Percentiles rank a stretch among this genome's conserved stretches.
These are phyloP conservation scores for Alternaria panax DNA, from an alignment of 2,329 filamentous ascomycete genomes.

Conservation along the genomic window DNA sequence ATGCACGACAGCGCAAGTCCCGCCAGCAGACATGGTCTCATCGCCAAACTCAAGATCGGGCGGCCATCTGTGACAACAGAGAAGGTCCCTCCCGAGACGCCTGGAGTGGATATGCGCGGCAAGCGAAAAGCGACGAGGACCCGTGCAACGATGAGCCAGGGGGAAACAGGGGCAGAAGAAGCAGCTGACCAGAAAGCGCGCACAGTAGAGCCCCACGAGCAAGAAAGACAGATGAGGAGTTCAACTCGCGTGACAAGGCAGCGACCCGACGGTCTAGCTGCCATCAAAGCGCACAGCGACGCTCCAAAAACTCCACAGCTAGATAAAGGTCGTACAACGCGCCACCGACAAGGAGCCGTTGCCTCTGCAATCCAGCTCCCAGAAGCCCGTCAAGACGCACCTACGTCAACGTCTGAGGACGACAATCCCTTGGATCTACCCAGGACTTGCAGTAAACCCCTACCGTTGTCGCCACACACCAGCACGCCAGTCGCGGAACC, in stretches of 20 bases:
- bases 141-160: neutral
- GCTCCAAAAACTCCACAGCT: neutral
- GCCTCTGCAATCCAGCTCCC: neutral
- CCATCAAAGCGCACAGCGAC: no score
- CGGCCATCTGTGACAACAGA: neutral
- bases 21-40: neutral
- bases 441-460: neutral
- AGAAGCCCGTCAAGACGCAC: neutral
- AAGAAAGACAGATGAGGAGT: neutral
- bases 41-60: neutral
- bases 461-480: neutral
- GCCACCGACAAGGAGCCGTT: neutral
- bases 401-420: neutral
- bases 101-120: neutral
- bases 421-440: no score
- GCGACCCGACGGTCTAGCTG: neutral
- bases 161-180: neutral
- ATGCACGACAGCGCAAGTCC: neutral
- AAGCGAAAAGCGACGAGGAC: neutral
- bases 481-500: neutral
- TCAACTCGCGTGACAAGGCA: neutral
- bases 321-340: no score
- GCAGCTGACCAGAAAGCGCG: accelerated
- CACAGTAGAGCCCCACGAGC: neutral
- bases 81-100: no score